These are phyloP conservation scores for Tolypocladium album DNA, from an alignment of 2,329 filamentous ascomycete genomes.

Conservation along the genomic window DNA sequence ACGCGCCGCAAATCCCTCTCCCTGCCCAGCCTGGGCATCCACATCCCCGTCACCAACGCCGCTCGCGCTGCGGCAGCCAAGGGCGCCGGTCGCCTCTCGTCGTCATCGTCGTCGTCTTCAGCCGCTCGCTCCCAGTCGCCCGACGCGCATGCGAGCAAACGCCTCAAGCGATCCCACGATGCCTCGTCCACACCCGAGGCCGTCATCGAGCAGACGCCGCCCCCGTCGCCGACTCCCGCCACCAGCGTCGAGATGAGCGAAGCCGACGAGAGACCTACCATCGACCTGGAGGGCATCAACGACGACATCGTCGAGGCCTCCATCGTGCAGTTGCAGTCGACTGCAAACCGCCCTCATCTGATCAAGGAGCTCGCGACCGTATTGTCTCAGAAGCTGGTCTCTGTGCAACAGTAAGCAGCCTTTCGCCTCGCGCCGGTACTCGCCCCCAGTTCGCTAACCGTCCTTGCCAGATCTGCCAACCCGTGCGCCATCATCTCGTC, in stretches of 20 bases:
- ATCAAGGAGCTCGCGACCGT: conserved; percentile 86
- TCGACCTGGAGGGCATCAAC: conserved; percentile 71
- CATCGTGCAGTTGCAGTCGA: conserved; percentile 78
- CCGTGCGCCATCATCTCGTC: conserved; percentile 93
- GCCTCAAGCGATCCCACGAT: conserved; percentile 68
- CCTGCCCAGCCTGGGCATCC: conserved; percentile 84
- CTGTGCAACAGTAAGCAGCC: conserved; percentile 77
- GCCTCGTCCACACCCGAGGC: conserved; percentile 46
- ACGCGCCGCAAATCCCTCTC: conserved; percentile 94
- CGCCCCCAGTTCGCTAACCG: conserved; percentile 14
- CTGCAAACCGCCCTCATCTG: conserved; percentile 83
- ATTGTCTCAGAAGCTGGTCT: conserved; percentile 63
- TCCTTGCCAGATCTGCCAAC: conserved; percentile 69
- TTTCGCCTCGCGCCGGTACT: conserved; percentile 6
- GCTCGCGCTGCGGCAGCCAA: conserved; percentile 42
- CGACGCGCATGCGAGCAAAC: conserved; percentile 44
- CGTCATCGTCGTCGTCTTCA: conserved; percentile 15
- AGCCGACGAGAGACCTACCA: conserved; percentile 13
- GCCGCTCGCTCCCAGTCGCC: conserved; percentile 17
- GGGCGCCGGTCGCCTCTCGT: conserved; percentile 17
- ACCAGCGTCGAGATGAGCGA: conserved; percentile 17
- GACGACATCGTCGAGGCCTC: conserved; percentile 93
- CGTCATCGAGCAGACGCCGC: conserved; percentile 69
- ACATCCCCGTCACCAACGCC: conserved; percentile 60
- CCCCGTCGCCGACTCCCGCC: conserved; percentile 24